Percentiles rank a stretch among this genome's conserved stretches.
These are phyloP conservation scores for Umbellularia californica DNA, from an alignment of 164 flowering plant genomes.

Conservation along the genomic window DNA sequence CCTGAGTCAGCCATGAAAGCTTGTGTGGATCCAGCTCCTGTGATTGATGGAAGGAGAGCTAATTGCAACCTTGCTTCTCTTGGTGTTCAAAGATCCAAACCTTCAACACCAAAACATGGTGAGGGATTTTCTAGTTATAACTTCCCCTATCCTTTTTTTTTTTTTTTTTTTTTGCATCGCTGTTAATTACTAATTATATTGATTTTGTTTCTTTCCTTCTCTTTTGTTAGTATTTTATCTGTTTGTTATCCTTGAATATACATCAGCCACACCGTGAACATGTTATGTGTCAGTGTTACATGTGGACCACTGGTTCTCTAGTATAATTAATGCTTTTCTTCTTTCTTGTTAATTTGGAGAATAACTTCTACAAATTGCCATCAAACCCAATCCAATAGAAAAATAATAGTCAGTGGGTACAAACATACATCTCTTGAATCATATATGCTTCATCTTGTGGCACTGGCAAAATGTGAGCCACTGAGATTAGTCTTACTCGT, in stretches of 20 bases:
- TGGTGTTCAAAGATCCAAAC: slow-evolving; percentile 91
- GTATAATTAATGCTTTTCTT: neutral
- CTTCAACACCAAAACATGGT: slow-evolving; percentile 84
- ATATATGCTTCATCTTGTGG: too few species aligned
- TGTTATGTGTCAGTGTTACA: neutral
- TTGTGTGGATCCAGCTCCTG: slow-evolving; percentile 85
- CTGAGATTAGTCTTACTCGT: too few species aligned
- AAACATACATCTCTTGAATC: too few species aligned
- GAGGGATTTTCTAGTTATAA: neutral
- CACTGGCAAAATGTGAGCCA: too few species aligned
- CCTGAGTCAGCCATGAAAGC: slow-evolving; percentile 90
- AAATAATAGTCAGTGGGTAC: too few species aligned
- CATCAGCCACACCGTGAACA: neutral
- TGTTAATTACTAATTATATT: neutral
- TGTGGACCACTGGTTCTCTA: neutral
- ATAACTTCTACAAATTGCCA: neutral
- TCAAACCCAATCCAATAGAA: too few species aligned
- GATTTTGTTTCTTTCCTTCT: neutral
- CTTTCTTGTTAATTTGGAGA: neutral
- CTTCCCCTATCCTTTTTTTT: neutral
- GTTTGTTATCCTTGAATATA: too few species aligned
- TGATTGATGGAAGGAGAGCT: slow-evolving; percentile 97
- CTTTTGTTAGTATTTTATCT: neutral
- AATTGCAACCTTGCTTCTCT: slow-evolving; percentile 93
- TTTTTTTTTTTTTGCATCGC: neutral